A percentile compares a stretch with the other conserved stretches of the same genome.
Conservation (phyloP, 1,284 basidiomycete species). For the Anthracocystis walkeri region DNA sequence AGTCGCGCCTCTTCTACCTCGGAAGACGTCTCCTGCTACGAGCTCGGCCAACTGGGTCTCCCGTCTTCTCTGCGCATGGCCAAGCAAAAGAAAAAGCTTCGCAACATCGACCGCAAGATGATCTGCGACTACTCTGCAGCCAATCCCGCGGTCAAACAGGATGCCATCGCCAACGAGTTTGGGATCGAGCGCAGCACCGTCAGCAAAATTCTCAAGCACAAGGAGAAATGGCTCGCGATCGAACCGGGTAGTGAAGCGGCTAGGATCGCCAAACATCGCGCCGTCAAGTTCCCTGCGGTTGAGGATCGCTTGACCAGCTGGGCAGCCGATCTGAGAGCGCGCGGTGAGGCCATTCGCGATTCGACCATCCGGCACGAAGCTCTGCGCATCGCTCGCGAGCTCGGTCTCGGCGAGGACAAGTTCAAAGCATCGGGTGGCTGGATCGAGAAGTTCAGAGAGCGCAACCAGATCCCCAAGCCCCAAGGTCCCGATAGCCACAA, state of each 20-base stretch:
- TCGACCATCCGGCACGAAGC: constrained; percentile 79
- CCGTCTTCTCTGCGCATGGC: constrained; percentile 37
- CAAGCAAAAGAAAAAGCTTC: constrained; percentile 53
- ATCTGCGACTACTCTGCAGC: constrained; percentile 47
- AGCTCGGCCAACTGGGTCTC: constrained; percentile 25
- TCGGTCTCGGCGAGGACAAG: constrained; percentile 76
- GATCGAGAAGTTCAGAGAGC: constrained; percentile 90
- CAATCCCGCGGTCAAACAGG: constrained; percentile 45
- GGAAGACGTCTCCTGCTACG: constrained; percentile 33
- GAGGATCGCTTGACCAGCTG: constrained; percentile 77
- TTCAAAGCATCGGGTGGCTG: constrained; percentile 91
- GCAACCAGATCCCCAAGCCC: constrained; percentile 77
- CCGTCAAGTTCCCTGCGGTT: constrained; percentile 77
- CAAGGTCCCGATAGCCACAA: constrained; percentile 1
- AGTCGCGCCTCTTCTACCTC: constrained; percentile 46
- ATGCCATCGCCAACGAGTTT: constrained; percentile 72
- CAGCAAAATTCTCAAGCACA: constrained; percentile 88
- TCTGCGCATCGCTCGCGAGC: constrained; percentile 76
- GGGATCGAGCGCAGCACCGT: constrained; percentile 91
- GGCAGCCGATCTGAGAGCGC: constrained; percentile 74
- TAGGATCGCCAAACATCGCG: constrained; percentile 55
- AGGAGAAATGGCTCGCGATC: constrained; percentile 82
- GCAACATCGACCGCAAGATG: constrained; percentile 50
- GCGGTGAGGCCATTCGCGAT: constrained; percentile 77
- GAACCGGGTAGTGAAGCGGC: constrained; percentile 51